Conservation (phyloP, 2,329 filamentous ascomycete genomes). For the Emergomyces africanus region DNA sequence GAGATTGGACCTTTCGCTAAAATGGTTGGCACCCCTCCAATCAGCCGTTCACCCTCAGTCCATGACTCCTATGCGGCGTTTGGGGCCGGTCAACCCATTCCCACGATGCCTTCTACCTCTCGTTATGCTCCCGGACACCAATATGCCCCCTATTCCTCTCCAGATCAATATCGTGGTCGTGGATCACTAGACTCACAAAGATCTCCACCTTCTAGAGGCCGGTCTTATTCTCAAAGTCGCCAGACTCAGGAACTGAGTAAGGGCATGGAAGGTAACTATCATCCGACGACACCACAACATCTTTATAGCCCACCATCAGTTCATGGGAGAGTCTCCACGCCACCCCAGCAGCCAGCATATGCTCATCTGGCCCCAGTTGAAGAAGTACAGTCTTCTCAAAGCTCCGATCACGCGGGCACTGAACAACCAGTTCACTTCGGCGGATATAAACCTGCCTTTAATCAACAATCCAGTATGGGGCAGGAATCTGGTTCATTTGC, state of each 20-base stretch:
- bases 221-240: slow-evolving; percentile 21
- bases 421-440: background rate
- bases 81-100: slow-evolving; percentile 22
- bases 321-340: slow-evolving; percentile 24
- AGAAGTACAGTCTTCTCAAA: slow-evolving; percentile 21
- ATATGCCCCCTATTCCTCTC: slow-evolving; percentile 38
- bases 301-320: slow-evolving; percentile 19
- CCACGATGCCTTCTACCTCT: slow-evolving; percentile 22
- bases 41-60: slow-evolving; percentile 60
- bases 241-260: slow-evolving; percentile 26
- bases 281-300: slow-evolving; percentile 17
- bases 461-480: background rate
- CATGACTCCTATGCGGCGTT: slow-evolving; percentile 59
- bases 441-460: background rate
- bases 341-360: slow-evolving; percentile 24
- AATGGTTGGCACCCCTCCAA: slow-evolving; percentile 59
- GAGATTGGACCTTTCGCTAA: slow-evolving; percentile 72
- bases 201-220: slow-evolving; percentile 24
- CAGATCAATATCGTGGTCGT: slow-evolving; percentile 37
- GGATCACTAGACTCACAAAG: slow-evolving; percentile 38
- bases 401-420: background rate
- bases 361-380: slow-evolving; percentile 29
- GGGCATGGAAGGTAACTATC: slow-evolving; percentile 21
- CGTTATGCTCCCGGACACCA: slow-evolving; percentile 33
- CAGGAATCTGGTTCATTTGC: background rate